A percentile compares a stretch with the other conserved stretches of the same genome.
phyloP scores from a whole-genome alignment of 2,329 filamentous ascomycete genomes.

The Neonectria neomacrospora region DNA sequence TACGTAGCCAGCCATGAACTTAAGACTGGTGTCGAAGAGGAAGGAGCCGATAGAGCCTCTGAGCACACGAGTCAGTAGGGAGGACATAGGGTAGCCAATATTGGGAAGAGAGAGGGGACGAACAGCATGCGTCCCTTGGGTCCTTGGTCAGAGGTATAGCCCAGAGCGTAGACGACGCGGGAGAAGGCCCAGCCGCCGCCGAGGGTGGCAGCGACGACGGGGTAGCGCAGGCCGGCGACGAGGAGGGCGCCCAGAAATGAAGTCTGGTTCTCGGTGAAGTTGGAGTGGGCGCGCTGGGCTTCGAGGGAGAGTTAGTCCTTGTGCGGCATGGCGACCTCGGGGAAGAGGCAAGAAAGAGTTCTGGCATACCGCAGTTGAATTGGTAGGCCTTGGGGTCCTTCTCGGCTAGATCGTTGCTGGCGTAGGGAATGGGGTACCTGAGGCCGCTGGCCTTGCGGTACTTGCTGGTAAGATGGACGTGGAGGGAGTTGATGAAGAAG shows the following conservation, averaged over 20 bases:
- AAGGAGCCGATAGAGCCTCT: conserved; percentile 52
- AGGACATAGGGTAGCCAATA: neutral
- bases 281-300: conserved; percentile 71
- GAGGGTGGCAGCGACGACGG: conserved; percentile 59
- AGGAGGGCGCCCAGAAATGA: conserved; percentile 64
- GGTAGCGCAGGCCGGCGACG: conserved; percentile 67
- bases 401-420: conserved; percentile 62
- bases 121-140: conserved; percentile 58
- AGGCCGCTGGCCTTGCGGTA: conserved; percentile 65
- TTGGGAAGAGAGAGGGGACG: conserved; percentile 26
- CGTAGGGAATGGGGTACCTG: conserved; percentile 68
- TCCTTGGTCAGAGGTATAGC: conserved; percentile 60
- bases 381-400: conserved; percentile 64
- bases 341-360: neutral
- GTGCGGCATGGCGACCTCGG: neutral
- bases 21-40: conserved; percentile 53
- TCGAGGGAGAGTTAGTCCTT: conserved; percentile 23
- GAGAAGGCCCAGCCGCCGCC: conserved; percentile 64
- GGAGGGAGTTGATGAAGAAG: conserved; percentile 67
- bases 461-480: conserved; percentile 58
- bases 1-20: conserved; percentile 57
- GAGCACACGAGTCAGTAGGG: conserved; percentile 30
- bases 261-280: conserved; percentile 71
- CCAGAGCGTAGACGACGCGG: conserved; percentile 65
- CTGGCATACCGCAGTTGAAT: conserved; percentile 72